Conservation (phyloP, 1,284 basidiomycete species). For the Pseudomicrostroma phylloplanum region DNA sequence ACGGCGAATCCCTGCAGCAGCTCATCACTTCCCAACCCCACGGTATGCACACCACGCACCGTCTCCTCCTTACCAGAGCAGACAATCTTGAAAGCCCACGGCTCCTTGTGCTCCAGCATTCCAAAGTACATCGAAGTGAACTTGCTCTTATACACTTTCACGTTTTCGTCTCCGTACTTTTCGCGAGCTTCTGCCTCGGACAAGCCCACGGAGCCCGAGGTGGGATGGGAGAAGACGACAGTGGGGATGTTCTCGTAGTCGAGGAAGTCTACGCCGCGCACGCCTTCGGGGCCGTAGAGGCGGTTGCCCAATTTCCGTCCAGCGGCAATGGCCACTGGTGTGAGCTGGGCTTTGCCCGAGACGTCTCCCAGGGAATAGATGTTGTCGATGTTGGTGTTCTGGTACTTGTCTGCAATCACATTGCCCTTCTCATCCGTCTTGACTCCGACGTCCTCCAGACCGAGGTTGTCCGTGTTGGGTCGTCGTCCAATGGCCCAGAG, state of each 20-base stretch:
- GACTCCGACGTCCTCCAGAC: constrained; percentile 71
- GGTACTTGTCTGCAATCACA: constrained; percentile 83
- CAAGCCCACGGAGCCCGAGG: constrained; percentile 41
- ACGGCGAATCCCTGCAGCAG: constrained; percentile 88
- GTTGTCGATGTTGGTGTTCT: constrained; percentile 63
- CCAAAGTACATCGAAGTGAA: constrained; percentile 51
- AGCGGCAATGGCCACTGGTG: constrained; percentile 97
- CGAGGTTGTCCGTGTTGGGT: constrained; percentile 70
- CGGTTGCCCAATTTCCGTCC: constrained; percentile 82
- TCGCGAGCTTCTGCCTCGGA: constrained; percentile 82
- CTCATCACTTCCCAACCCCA: constrained; percentile 77
- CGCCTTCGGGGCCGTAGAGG: constrained; percentile 74
- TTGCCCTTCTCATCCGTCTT: constrained; percentile 71
- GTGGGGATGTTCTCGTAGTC: constrained; percentile 80
- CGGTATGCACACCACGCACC: constrained; percentile 88
- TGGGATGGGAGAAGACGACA: constrained; percentile 52
- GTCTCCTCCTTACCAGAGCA: constrained; percentile 79
- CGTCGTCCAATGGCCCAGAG: constrained; percentile 93
- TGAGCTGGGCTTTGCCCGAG: constrained; percentile 81
- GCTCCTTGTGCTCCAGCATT: constrained; percentile 52
- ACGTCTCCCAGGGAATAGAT: constrained; percentile 87
- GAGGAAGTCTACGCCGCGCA: constrained; percentile 62
- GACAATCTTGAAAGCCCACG: constrained; percentile 86
- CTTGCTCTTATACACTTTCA: constrained; percentile 76
- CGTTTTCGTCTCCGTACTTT: constrained; percentile 73